These are phyloP conservation scores for Talaromyces wortmannii DNA, from an alignment of 495 filamentous ascomycete genomes.

Conservation along the genomic window DNA sequence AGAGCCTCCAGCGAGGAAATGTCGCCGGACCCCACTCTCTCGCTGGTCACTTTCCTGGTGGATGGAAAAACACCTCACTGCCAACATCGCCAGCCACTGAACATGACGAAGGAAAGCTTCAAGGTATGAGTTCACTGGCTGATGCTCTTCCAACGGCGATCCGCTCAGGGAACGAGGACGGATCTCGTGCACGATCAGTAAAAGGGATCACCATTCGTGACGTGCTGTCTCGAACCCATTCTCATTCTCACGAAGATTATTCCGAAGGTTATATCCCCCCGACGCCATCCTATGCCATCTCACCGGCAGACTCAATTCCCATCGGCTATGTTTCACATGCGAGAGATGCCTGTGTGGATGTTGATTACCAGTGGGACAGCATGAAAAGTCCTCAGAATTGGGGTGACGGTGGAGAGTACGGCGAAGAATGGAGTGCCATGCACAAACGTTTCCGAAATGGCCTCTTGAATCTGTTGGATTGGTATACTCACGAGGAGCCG, in stretches of 20 bases:
- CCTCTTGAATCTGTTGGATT: conserved; percentile 65
- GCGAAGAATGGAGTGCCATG: conserved; percentile 94
- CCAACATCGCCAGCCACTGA: conserved; percentile 16
- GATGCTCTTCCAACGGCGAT: neutral
- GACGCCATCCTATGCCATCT: conserved; percentile 76
- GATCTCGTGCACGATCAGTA: neutral
- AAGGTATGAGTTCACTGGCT: conserved; percentile 6
- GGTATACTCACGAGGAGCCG: conserved; percentile 57
- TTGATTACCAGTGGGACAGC: conserved; percentile 95
- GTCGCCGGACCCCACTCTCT: conserved; percentile 17
- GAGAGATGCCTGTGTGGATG: conserved; percentile 75
- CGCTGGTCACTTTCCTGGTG: conserved; percentile 52
- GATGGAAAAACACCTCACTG: conserved; percentile 44
- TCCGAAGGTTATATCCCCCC: conserved; percentile 59
- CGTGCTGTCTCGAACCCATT: conserved; percentile 2
- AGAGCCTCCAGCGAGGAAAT: conserved; percentile 26
- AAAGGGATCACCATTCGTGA: conserved; percentile 1
- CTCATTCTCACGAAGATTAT: neutral
- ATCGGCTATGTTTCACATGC: conserved; percentile 85
- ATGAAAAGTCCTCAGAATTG: conserved; percentile 67
- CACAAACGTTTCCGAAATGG: conserved; percentile 80
- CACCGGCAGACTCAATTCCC: conserved; percentile 72
- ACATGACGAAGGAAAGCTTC: conserved; percentile 15
- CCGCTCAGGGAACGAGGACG: neutral
- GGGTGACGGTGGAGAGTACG: conserved; percentile 81